These are phyloP conservation scores for Grigorovia transvaalensis DNA, from an alignment of 805 yeast genomes.

Conservation along the genomic window DNA sequence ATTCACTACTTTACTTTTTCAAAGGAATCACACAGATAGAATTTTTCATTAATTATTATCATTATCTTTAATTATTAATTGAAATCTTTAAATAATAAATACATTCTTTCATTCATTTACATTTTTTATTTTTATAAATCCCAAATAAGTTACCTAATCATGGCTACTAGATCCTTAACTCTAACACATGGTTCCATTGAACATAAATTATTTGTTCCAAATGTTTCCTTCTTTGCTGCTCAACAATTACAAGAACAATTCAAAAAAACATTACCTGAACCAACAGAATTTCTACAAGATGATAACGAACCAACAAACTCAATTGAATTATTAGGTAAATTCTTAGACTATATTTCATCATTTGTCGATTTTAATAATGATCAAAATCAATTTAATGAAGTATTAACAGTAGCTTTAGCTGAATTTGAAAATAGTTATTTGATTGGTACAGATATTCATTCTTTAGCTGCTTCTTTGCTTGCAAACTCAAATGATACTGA, in stretches of 20 bases:
- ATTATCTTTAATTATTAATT: too few species aligned
- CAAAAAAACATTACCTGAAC: conserved; percentile 60
- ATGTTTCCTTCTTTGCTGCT: conserved; percentile 64
- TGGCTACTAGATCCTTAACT: conserved; percentile 66
- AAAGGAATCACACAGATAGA: too few species aligned
- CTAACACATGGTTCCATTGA: conserved; percentile 81
- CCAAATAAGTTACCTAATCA: background rate
- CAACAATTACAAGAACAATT: conserved; percentile 86
- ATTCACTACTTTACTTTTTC: too few species aligned
- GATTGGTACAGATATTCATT: conserved; percentile 72
- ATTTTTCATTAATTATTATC: too few species aligned
- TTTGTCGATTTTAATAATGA: conserved; percentile 32
- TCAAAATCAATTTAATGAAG: conserved; percentile 49
- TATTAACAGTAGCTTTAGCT: conserved; percentile 55
- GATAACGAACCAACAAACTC: conserved; percentile 84
- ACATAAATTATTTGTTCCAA: conserved; percentile 79
- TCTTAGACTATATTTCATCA: conserved; percentile 62
- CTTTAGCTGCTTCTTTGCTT: conserved; percentile 67
- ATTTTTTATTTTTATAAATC: background rate
- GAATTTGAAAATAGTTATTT: conserved; percentile 83
- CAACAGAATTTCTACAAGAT: conserved; percentile 74
- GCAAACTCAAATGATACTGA: conserved; percentile 17
- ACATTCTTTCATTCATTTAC: background rate
- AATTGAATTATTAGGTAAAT: conserved; percentile 74
- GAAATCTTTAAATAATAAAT: background rate